Evolutionary conservation across 129 eudicot species (phyloP).

Genomic region (Oenanthe sinensis): DNA sequence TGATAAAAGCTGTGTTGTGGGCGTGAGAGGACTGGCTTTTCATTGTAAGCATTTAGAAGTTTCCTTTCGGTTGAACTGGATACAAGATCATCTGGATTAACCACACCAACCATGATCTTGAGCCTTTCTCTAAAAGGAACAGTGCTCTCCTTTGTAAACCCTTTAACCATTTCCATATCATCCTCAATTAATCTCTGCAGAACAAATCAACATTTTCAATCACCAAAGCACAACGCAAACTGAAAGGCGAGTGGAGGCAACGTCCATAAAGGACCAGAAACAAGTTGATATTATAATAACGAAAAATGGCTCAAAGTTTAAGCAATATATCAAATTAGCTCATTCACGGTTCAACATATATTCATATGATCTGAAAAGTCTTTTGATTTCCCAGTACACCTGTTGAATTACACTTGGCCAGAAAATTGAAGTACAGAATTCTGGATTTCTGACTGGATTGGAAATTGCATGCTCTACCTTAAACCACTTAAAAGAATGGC

Average conservation of each 20-base stretch:
- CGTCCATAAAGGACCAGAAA: neutral
- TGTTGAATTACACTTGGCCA: neutral
- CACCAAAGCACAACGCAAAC: neutral
- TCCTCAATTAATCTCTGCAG: slow-evolving; percentile 66
- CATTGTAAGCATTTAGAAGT: slow-evolving; percentile 80
- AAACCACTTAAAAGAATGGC: neutral
- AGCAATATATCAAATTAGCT: neutral
- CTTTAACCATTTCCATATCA: slow-evolving; percentile 59
- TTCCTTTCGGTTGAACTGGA: slow-evolving; percentile 72
- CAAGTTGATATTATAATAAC: neutral
- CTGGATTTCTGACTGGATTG: neutral
- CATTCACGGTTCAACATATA: neutral
- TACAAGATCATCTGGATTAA: slow-evolving; percentile 78
- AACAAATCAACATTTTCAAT: slow-evolving; percentile 6
- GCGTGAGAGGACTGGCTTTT: slow-evolving; percentile 91
- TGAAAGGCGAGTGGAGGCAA: neutral
- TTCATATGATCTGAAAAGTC: neutral
- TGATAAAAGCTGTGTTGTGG: slow-evolving; percentile 86
- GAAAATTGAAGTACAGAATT: neutral
- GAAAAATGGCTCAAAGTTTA: neutral
- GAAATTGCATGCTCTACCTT: neutral
- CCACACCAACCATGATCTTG: slow-evolving; percentile 85
- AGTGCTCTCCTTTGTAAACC: slow-evolving; percentile 53
- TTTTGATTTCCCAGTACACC: neutral
- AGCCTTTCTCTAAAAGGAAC: slow-evolving; percentile 79